Base-by-base conservation (phyloP, 805 yeast genomes). In the Cyberlindnera euphorbiae region DNA sequence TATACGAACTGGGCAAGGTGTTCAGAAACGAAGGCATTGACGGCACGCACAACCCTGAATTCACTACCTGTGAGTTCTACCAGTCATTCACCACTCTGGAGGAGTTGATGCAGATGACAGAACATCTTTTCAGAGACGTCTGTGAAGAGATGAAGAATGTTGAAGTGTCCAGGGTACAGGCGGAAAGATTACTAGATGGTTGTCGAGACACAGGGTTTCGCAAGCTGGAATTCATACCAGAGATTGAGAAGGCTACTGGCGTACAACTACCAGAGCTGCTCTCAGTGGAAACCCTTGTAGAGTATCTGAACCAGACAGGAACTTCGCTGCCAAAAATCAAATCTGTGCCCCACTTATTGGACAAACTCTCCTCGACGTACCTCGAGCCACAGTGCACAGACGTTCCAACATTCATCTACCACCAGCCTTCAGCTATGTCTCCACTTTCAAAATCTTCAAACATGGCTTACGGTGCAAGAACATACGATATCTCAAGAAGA, bases 21-120 rank as follows among this genome's bases (percentile, higher is more conserved):
- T 93, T 89, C 59, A 69, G 98, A 50, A 93, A 93, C 52, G 98
- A 93, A 61, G 96, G 97, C 6, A 69, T 90, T 19, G 98, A 90
- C 56, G 68, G 82, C 2, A 84, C 96, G 0, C 98, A 90, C 57
- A 93, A 90, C 59, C 95, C 96, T 0, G 98, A 90, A 53, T 90
- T 89, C 56, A 81, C 95, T 1, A 76, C 87, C 3, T 79, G 96
- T 55, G 98, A 90, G 56, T 84, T 87, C 49, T 90, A 90, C 56
- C 83, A 82, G 50, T 70, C 84, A 0, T 88, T 72, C 53, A 76
- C 82, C 1, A 66, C 73, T 8, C 62, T 93, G 45, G 71, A 74
- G 1, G 83, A 83, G 18, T 62, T 90, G 40, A 82, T 87, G 71
- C 40, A 38, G 0, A 49, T 79, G 23, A 80, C 94, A 1, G 82